These are phyloP conservation scores for Rhinocladiella similis DNA, from an alignment of 2,329 filamentous ascomycete genomes.

Conservation along the genomic window DNA sequence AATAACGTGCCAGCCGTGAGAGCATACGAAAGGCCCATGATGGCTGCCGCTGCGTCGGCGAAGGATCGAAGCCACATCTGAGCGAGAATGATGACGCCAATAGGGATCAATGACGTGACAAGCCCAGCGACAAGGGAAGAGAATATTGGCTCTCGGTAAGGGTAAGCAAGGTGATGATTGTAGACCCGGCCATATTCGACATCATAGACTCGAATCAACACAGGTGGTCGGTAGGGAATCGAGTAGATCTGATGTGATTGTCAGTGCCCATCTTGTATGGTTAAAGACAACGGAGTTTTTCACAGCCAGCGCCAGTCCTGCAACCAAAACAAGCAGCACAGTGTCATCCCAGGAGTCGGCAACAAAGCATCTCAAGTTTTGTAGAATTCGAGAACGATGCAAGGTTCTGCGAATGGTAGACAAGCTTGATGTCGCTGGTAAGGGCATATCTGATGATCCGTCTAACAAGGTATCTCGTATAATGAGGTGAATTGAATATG, in stretches of 20 bases:
- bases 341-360: background rate
- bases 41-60: slow-evolving; percentile 18
- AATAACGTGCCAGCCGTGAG: slow-evolving; percentile 24
- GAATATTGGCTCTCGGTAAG: slow-evolving; percentile 21
- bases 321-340: background rate
- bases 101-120: slow-evolving; percentile 16
- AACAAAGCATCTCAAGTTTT: slow-evolving; percentile 7
- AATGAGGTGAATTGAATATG: slow-evolving; percentile 4
- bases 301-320: background rate
- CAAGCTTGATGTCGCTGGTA: background rate
- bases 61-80: slow-evolving; percentile 23
- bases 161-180: slow-evolving; percentile 21
- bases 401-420: background rate
- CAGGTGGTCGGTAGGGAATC: slow-evolving; percentile 9
- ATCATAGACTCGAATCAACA: slow-evolving; percentile 11
- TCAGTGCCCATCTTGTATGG: background rate
- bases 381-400: background rate
- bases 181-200: slow-evolving; percentile 11
- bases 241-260: slow-evolving; percentile 9
- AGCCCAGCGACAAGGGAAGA: slow-evolving; percentile 16
- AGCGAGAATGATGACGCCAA: slow-evolving; percentile 18
- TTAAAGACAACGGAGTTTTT: background rate
- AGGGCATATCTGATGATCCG: background rate
- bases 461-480: background rate
- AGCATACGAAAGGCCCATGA: slow-evolving; percentile 21